Percentiles rank a stretch among this genome's conserved stretches.
Conservation (phyloP, 2,329 filamentous ascomycete genomes). For the Mollisiaceae sp. region DNA sequence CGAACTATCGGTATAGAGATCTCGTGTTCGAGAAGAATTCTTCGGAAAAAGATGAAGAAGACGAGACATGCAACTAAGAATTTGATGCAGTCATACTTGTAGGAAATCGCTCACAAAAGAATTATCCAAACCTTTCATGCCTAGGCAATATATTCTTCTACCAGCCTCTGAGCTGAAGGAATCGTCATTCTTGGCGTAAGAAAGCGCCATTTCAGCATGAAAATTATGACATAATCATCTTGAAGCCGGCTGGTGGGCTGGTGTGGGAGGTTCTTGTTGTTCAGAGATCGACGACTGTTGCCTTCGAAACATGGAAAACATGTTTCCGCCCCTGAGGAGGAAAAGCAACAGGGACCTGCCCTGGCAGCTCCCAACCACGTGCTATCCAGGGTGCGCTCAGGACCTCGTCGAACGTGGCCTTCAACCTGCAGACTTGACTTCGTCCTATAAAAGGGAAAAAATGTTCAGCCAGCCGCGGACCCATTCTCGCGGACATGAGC, state of each 20-base stretch:
- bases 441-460: too few relatives aligned
- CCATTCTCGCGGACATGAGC: neutral
- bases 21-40: neutral
- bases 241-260: neutral
- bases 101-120: neutral
- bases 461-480: neutral
- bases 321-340: neutral
- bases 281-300: neutral
- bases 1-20: neutral
- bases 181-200: constrained; percentile 3
- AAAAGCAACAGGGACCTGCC: neutral
- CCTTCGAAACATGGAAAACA: neutral
- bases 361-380: neutral
- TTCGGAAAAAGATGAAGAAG: neutral
- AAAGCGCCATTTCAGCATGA: neutral
- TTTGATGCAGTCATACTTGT: neutral
- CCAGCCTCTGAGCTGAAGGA: neutral
- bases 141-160: neutral
- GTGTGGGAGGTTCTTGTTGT: neutral
- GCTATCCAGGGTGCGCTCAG: neutral
- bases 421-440: too few relatives aligned
- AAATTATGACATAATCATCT: neutral
- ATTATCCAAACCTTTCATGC: neutral
- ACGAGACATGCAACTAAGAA: neutral
- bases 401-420: constrained; percentile 5